A percentile compares a stretch with the other conserved stretches of the same genome.
Conservation (phyloP, 768 basidiomycete genomes). For the Melanogaster broomeanus region DNA sequence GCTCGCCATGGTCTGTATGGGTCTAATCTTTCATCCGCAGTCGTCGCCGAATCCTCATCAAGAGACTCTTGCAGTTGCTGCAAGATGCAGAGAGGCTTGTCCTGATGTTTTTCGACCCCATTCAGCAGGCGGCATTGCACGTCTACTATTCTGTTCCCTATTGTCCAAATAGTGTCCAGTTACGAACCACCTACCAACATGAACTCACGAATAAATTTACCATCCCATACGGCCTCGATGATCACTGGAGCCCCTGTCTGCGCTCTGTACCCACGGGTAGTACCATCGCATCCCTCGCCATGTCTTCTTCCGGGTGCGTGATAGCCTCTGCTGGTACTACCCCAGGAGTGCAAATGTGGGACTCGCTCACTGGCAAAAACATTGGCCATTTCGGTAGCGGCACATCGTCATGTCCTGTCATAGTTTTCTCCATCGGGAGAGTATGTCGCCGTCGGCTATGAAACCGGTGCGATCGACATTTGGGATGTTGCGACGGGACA, state of each 20-base stretch:
- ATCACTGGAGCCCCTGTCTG: constrained; percentile 15
- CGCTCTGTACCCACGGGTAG: constrained; percentile 10
- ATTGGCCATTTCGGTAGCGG: constrained; percentile 12
- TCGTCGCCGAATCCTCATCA: constrained; percentile 3
- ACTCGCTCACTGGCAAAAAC: constrained; percentile 13
- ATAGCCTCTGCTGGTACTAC: constrained; percentile 16
- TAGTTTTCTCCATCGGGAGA: constrained; percentile 16
- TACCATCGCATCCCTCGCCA: constrained; percentile 12
- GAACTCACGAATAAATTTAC: constrained; percentile 12
- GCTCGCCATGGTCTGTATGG: neutral
- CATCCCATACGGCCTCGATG: constrained; percentile 6
- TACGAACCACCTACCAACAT: constrained; percentile 11
- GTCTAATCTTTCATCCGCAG: constrained; percentile 7
- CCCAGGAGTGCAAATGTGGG: constrained; percentile 41
- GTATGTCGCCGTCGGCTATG: constrained; percentile 13
- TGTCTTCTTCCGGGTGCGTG: constrained; percentile 16
- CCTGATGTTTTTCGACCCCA: constrained; percentile 20
- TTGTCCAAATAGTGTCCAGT: constrained; percentile 2
- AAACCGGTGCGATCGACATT: constrained; percentile 11
- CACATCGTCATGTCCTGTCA: constrained; percentile 13
- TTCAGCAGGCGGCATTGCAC: constrained; percentile 17
- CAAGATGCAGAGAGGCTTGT: constrained; percentile 18
- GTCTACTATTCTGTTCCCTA: constrained; percentile 16
- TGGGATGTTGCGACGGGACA: constrained; percentile 21
- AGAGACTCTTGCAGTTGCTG: constrained; percentile 11